Evolutionary conservation across 2,329 filamentous ascomycete species (phyloP), one percentile per base, ranked within the genome.

Genomic region (Pezicula carpinea): DNA sequence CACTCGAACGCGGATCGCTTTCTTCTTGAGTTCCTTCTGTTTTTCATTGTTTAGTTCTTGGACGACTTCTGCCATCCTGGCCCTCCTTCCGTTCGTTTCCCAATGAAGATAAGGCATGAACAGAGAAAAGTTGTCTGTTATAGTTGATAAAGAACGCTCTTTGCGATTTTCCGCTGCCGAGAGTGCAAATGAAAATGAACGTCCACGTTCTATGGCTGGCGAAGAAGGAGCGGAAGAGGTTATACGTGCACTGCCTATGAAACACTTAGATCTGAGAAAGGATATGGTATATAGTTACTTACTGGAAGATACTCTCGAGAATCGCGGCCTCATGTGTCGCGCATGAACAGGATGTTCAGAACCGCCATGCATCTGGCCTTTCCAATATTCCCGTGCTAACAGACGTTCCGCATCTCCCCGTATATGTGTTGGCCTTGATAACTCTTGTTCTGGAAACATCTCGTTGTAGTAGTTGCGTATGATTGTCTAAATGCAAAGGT

Each of bases 321-420:
- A 56, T 13, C 48, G 43, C 3, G 49, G 35, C 10, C 52, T 41
- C 52, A 58, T 53, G 35, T 56, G 52, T 7, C 54, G 44, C 23
- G 52, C 54, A 50, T 56, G 55, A 29, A 58, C 48, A 3, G 53
- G 52, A 38, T 53, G 51, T 22, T 50, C 43, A 3, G 31, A 34
- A 3, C 46, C 47, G n/a, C 53, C 53, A 47, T 58, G 48, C 13
- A 51, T 44, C 11, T 53, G 54, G 3, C 49, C 52, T 15, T 36
- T 32, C 53, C 55, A 58, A 33, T 49, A 53, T 29, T 58, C 50
- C n/a, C 51, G 46, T 17, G 32, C 45, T n/a, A 56, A 45, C 17
- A 57, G 22, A 26, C 49, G 46, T 31, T 50, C 47, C 41, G 41
- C 15, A 48, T n/a, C 43, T 32, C 19, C 39, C 34, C 40, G 32